Evolutionary conservation across 139 green algal species (phyloP), one percentile per base, ranked within the genome.

Genomic region (Protoeuglena noctilucae): DNA sequence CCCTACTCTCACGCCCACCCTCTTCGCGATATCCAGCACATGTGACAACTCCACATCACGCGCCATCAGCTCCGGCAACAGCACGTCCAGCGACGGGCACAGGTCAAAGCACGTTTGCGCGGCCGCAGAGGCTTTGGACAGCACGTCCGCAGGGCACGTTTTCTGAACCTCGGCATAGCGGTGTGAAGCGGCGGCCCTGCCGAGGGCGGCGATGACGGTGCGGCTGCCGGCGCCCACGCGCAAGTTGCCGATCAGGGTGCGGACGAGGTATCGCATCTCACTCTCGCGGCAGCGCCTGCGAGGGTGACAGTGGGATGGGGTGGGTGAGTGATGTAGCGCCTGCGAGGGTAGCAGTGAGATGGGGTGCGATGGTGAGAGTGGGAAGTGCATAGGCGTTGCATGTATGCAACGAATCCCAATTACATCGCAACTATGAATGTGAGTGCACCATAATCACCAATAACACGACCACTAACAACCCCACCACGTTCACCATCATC

Each of bases 141-240:
- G 72, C 48, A 88, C 61, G 25, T 61, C 51, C 1, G 63, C 51
- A 81, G 45, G 25, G 31, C 16, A 56, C n/a, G 23, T 46, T 16
- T 14, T 46, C 14, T 14, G 39, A 14, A 46, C 39, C 14, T 46
- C 16, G 39, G 14, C 39, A 16, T 46, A n/a, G 39, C 39, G 14
- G 39, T 46, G 14, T 46, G 39, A n/a, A 6, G 14, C 14, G 2
- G 70, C 69, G 2, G 87, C 84, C 1, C 63, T 64, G 5, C 69
- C 80, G 18, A 96, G 63, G 1, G 80, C 69, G 0, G 65, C 73
- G 22, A 96, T 57, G 4, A 95, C 70, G 1, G 67, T 77, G 6
- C 73, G 69, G 79, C 83, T 88, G 54, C 78, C 85, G 17, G 87
- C 87, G 0, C 87, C 88, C 21, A 96, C 78, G 0, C 87, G 68